Evolutionary conservation across 2,329 filamentous ascomycete species (phyloP).

Genomic region (Cytospora leucostoma): DNA sequence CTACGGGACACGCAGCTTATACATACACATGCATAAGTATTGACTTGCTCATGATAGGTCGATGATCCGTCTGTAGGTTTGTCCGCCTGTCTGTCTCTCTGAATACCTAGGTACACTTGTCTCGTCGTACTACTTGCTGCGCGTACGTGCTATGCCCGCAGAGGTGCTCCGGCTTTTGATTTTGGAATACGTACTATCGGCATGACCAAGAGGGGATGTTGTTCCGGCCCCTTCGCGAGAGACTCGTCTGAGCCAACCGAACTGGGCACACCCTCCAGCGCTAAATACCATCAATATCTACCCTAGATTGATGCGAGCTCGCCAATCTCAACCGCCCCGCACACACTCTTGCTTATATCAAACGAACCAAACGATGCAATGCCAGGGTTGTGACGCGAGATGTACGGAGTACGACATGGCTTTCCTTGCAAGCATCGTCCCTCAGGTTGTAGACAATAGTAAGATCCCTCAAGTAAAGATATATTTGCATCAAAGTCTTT

Average conservation of each 20-base stretch:
- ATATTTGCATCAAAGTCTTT: too few species aligned
- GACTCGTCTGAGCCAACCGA: neutral
- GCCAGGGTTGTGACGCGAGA: conserved; percentile 6
- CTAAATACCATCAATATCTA: neutral
- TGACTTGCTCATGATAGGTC: too few species aligned
- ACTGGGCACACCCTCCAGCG: neutral
- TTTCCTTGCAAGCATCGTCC: neutral
- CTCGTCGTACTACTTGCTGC: too few species aligned
- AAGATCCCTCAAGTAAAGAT: neutral
- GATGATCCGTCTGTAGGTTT: too few species aligned
- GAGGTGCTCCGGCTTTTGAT: too few species aligned
- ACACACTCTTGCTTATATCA: conserved; percentile 4
- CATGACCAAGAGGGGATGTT: too few species aligned
- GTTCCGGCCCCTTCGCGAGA: neutral
- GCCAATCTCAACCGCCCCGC: conserved; percentile 22
- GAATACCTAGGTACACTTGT: too few species aligned
- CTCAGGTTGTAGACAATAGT: neutral
- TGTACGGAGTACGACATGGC: neutral
- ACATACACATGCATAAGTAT: too few species aligned
- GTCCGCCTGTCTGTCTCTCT: too few species aligned
- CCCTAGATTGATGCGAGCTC: conserved; percentile 26
- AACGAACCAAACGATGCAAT: conserved; percentile 5
- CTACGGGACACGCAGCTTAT: too few species aligned
- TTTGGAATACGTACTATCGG: too few species aligned
- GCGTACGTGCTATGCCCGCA: too few species aligned